A percentile compares a stretch with the other conserved stretches of the same genome.
Evolutionary conservation across 164 flowering plant genomes (phyloP).

Genomic region (Saururus chinensis): DNA sequence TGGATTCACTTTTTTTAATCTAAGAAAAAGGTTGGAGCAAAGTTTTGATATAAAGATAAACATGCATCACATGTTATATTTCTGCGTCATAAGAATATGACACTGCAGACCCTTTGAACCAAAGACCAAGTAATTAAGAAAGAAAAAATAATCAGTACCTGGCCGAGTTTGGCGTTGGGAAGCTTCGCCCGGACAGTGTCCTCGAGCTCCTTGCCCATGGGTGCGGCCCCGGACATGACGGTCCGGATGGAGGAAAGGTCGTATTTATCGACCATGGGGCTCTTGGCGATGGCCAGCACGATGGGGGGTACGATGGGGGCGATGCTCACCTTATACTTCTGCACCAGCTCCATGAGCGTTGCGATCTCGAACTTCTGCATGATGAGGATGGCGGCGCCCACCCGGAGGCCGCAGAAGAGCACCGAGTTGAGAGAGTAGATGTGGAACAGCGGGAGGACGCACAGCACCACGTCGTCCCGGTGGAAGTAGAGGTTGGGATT

Average conservation of each 20-base stretch:
- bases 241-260: constrained; percentile 65
- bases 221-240: constrained; percentile 76
- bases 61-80: too few relatives aligned
- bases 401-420: constrained; percentile 58
- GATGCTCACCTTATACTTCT: constrained; percentile 54
- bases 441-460: constrained; percentile 79
- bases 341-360: constrained; percentile 43
- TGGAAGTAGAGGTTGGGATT: constrained; percentile 64
- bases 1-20: too few relatives aligned
- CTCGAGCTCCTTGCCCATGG: constrained; percentile 89
- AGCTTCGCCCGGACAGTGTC: constrained; percentile 56
- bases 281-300: constrained; percentile 63
- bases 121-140: too few relatives aligned
- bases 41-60: too few relatives aligned
- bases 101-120: too few relatives aligned
- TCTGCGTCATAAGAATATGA: too few relatives aligned
- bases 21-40: too few relatives aligned
- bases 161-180: constrained; percentile 81
- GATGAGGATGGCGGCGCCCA: constrained; percentile 69
- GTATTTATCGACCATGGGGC: constrained; percentile 41
- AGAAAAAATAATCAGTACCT: constrained; percentile 59
- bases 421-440: constrained; percentile 75
- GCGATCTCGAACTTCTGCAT: constrained; percentile 70
- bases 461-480: constrained; percentile 62
- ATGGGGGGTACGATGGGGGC: constrained; percentile 87